Conservation (phyloP, 1,284 basidiomycete species). For the Peniophora sp. region DNA sequence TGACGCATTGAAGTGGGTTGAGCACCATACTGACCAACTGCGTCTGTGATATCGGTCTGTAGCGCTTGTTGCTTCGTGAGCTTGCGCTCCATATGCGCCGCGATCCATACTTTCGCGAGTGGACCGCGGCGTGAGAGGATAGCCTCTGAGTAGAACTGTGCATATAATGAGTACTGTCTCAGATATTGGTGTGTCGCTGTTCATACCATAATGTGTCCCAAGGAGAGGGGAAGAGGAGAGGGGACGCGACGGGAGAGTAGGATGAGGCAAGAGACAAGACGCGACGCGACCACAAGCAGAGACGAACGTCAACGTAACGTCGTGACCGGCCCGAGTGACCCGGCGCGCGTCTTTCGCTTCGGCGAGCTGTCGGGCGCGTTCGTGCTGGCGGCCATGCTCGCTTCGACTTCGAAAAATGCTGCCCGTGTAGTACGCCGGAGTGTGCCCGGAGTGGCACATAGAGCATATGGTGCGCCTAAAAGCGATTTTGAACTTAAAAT, state of each 20-base stretch:
- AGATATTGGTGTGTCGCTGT: background rate
- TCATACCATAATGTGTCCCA: slow-evolving; percentile 21
- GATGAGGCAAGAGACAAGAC: slow-evolving; percentile 15
- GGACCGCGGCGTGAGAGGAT: slow-evolving; percentile 91
- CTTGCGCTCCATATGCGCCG: slow-evolving; percentile 97
- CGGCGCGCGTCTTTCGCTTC: too few species aligned
- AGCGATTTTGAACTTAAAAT: too few species aligned
- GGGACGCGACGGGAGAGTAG: slow-evolving; percentile 17
- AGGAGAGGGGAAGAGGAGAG: slow-evolving; percentile 17
- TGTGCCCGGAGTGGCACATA: background rate
- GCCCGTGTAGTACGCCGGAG: slow-evolving; percentile 6
- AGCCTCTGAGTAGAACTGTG: slow-evolving; percentile 85
- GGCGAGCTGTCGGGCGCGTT: background rate
- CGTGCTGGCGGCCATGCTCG: slow-evolving; percentile 26
- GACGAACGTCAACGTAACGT: too few species aligned
- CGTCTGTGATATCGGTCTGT: slow-evolving; percentile 90
- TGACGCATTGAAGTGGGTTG: too few species aligned
- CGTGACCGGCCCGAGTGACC: too few species aligned
- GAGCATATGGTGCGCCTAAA: too few species aligned
- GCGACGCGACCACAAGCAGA: background rate
- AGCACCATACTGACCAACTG: too few species aligned
- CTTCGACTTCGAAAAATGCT: slow-evolving; percentile 19
- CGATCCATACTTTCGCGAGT: slow-evolving; percentile 95
- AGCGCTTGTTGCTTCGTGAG: slow-evolving; percentile 92
- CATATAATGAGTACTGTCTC: background rate